Base-by-base conservation (phyloP, 2,329 filamentous ascomycete species). In the Colletotrichum nymphaeae region DNA sequence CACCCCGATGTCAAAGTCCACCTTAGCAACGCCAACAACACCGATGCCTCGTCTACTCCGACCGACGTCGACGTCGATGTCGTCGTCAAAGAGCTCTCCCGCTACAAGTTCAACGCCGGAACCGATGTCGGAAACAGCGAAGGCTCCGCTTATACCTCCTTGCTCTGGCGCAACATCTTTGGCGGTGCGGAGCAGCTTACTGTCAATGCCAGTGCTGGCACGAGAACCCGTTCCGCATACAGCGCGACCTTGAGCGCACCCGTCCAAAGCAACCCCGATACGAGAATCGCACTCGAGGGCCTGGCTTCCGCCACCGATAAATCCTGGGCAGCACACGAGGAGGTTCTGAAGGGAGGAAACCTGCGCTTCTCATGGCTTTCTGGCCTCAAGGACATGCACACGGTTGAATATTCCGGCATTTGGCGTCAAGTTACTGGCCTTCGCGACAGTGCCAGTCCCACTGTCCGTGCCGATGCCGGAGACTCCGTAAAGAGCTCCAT, bases 41-140 rank as follows among this genome's bases (percentile, higher is more conserved):
- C 91, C 57, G 90, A 94, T 74, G 88, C 93, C 0, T 90, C 91
- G 7, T 90, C 92, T 11, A 91, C 91, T 2, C 91, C 93, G 2
- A 95, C 92, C 68, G 95, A 97, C 80, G 83, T 98, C 67, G 94
- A 97, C 80, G 82, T 98, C 77, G 93, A 96, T 76, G 89, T 98
- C 66, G 93, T 93, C 78, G 88, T 98, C 69, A 91, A 91, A 66
- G 96, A 99, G 83, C 92, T 94, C 76, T 93, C 94, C 37, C 92
- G 93, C 52, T 91, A 98, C 79, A 91, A 95, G 72, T 89, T 98
- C 79, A 97, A 97, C 86, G 98, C 95, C 0, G 97, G 97, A 73
- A 98, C 97, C 9, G 96, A 98, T 80, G 89, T 98, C 58, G 97
- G 97, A 75, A 97, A 97, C 80, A 92, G 94, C 26, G 97, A 99